phyloP scores from a whole-genome alignment of 257 asterid genomes.

The Forsythia suspensa region DNA sequence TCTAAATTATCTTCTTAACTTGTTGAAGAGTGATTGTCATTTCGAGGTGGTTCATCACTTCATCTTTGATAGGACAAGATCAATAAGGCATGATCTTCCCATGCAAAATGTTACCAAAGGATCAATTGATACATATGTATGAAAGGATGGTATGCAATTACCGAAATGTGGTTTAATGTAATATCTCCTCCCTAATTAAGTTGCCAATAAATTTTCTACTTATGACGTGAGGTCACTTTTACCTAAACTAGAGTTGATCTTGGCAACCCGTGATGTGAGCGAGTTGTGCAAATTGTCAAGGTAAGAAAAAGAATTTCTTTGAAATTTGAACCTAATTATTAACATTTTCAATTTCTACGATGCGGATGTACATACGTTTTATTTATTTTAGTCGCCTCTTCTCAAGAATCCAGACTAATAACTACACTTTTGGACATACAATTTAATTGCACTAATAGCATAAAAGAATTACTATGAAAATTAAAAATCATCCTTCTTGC shows the following conservation, averaged over 20 bases:
- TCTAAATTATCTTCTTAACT: constrained; percentile 60
- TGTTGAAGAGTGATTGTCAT: constrained; percentile 57
- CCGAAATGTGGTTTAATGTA: not conserved
- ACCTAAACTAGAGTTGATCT: constrained; percentile 53
- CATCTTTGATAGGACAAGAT: constrained; percentile 85
- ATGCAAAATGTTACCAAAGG: constrained; percentile 74
- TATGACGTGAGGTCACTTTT: not conserved
- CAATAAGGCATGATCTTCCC: constrained; percentile 93
- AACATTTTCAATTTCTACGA: not conserved
- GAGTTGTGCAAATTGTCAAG: constrained; percentile 85
- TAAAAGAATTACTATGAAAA: not conserved
- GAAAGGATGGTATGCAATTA: constrained; percentile 81
- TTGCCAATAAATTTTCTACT: not conserved
- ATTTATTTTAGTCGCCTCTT: not conserved
- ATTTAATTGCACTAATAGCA: not conserved
- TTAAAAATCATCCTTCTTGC: not conserved
- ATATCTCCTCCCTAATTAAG: not conserved
- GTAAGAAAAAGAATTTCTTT: constrained; percentile 33
- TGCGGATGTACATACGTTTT: not conserved
- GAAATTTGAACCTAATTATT: not conserved
- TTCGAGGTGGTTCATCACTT: constrained; percentile 89
- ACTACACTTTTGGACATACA: not conserved
- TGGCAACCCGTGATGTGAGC: constrained; percentile 71
- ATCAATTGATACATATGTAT: constrained; percentile 67
- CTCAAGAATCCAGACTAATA: not conserved